These are phyloP conservation scores for Suhomyces bribrorum DNA, from an alignment of 1,139 yeast genomes.

Conservation along the genomic window DNA sequence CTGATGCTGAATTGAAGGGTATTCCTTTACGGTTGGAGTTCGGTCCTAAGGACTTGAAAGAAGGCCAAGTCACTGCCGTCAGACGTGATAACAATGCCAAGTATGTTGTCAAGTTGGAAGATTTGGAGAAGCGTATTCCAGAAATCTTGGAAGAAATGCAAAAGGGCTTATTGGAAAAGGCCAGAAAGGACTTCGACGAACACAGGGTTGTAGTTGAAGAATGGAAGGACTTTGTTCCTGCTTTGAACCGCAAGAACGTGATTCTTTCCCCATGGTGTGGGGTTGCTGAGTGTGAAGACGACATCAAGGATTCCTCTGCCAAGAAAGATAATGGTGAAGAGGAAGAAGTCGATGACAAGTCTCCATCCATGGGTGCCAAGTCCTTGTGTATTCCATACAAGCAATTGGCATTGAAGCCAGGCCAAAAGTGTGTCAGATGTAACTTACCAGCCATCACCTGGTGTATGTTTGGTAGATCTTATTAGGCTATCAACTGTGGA, in stretches of 20 bases:
- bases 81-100: conserved; percentile 90
- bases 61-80: conserved; percentile 79
- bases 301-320: conserved; percentile 90
- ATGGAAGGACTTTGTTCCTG: conserved; percentile 92
- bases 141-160: conserved; percentile 82
- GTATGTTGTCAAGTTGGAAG: conserved; percentile 62
- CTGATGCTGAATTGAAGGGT: conserved; percentile 97
- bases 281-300: conserved; percentile 89
- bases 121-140: conserved; percentile 68
- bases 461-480: conserved; percentile 96
- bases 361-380: conserved; percentile 99
- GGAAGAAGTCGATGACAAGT: conserved; percentile 88
- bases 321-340: conserved; percentile 79
- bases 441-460: conserved; percentile 70
- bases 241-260: conserved; percentile 87
- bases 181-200: conserved; percentile 77
- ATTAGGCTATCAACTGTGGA: too few relatives aligned
- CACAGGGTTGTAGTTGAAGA: conserved; percentile 81
- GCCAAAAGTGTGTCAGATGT: conserved; percentile 87
- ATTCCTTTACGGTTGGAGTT: conserved; percentile 89
- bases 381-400: conserved; percentile 94
- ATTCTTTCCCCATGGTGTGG: conserved; percentile 98
- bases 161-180: conserved; percentile 67
- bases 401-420: conserved; percentile 78
- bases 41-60: conserved; percentile 92